Evolutionary conservation across 345 rosid genomes (phyloP).

Genomic region (Dovyalis caffra): DNA sequence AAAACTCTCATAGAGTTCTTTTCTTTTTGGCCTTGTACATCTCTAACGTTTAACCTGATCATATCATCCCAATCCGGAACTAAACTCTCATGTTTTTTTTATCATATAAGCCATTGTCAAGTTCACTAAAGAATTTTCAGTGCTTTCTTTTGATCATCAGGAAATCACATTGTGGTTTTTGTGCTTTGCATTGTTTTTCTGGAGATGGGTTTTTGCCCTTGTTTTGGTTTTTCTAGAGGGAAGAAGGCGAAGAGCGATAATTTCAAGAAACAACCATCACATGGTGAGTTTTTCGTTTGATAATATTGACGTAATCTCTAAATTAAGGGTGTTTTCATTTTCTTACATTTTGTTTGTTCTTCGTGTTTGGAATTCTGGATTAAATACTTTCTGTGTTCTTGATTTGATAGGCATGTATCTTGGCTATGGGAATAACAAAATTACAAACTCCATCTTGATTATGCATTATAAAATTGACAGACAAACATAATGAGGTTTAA

Average conservation of each 20-base stretch:
- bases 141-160: not conserved
- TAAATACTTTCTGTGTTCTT: not conserved
- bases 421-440: not conserved
- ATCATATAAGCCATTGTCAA: not conserved
- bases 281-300: conserved; percentile 4
- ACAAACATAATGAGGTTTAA: not conserved
- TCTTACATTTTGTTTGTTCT: not conserved
- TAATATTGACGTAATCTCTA: not conserved
- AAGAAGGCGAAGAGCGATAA: conserved; percentile 17
- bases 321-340: not conserved
- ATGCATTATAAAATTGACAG: not conserved
- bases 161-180: not conserved
- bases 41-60: not conserved
- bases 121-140: not conserved
- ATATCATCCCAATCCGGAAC: not conserved
- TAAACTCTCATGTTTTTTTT: not conserved
- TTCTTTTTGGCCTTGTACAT: not conserved
- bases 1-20: not conserved
- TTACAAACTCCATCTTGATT: not conserved
- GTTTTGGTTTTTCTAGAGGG: conserved; percentile 42
- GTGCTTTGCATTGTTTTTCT: not conserved
- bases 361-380: not conserved
- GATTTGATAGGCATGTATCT: not conserved
- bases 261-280: not conserved
- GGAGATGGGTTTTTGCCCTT: conserved; percentile 46